phyloP scores from a whole-genome alignment of 2,329 filamentous ascomycete genomes.

The Didymella segeticola region DNA sequence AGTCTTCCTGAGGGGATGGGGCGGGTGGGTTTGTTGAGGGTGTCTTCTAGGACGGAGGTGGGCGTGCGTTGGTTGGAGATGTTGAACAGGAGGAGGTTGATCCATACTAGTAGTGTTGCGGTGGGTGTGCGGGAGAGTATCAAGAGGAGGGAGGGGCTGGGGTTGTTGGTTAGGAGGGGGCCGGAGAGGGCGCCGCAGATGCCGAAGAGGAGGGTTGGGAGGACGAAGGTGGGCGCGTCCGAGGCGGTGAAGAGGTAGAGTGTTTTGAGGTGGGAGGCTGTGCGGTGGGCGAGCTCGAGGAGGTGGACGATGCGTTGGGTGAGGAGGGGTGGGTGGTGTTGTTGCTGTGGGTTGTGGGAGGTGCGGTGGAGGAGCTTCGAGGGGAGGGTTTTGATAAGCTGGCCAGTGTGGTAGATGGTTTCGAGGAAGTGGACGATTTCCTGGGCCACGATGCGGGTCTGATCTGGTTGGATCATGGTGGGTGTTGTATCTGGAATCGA shows the following conservation, averaged over 20 bases:
- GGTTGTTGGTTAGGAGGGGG: not conserved
- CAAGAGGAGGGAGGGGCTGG: not conserved
- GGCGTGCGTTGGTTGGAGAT: constrained; percentile 49
- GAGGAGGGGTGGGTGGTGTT: not conserved
- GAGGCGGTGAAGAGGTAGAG: constrained; percentile 27
- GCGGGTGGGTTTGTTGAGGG: constrained; percentile 51
- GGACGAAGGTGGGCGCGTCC: constrained; percentile 24
- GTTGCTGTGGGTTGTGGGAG: not conserved
- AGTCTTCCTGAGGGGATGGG: constrained; percentile 39
- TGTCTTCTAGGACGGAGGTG: constrained; percentile 48
- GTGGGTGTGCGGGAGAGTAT: constrained; percentile 10
- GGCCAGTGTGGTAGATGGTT: not conserved
- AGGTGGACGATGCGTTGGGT: not conserved
- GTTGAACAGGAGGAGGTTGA: constrained; percentile 51
- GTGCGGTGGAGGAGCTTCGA: not conserved
- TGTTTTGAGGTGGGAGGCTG: constrained; percentile 3
- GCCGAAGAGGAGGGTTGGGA: constrained; percentile 26
- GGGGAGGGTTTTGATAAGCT: not conserved
- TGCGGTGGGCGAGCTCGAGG: not conserved
- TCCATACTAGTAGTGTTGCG: constrained; percentile 36
- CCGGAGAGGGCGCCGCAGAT: constrained; percentile 22
- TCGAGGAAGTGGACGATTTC: not conserved
- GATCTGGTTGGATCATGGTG: too few species aligned
- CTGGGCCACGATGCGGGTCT: constrained; percentile 1
- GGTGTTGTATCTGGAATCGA: too few species aligned